phyloP scores from a whole-genome alignment of 768 basidiomycete genomes.

The Boletus rubroflammeus region DNA sequence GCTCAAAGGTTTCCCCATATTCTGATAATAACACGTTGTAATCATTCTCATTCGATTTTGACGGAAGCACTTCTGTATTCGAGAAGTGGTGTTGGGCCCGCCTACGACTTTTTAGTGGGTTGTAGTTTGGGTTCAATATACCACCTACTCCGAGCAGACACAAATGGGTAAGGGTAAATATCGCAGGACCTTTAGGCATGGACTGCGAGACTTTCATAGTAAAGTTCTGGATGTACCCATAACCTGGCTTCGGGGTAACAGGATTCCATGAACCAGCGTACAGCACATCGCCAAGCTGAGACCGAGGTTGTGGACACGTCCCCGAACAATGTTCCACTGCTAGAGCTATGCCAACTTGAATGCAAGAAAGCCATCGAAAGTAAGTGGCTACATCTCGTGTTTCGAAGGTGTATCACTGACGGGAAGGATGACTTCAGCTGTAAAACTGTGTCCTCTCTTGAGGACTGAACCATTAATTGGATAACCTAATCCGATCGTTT shows the following conservation, averaged over 20 bases:
- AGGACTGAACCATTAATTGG: not conserved
- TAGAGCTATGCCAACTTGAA: constrained; percentile 15
- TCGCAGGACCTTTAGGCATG: not conserved
- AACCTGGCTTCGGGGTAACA: not conserved
- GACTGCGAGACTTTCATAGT: not conserved
- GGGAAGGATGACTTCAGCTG: not conserved
- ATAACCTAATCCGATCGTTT: not conserved
- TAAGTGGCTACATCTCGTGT: not conserved
- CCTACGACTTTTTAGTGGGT: not conserved
- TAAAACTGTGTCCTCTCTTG: not conserved
- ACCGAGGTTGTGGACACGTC: not conserved
- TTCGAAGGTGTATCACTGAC: not conserved
- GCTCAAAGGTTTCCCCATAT: not conserved
- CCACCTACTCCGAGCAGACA: not conserved
- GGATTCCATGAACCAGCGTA: not conserved
- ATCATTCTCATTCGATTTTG: not conserved
- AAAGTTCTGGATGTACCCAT: not conserved
- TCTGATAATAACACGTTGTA: not conserved
- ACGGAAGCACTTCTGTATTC: not conserved
- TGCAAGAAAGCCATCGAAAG: constrained; percentile 1
- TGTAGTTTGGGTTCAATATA: not conserved
- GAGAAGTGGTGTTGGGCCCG: not conserved
- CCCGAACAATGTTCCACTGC: not conserved
- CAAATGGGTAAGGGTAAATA: not conserved
- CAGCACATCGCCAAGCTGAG: constrained; percentile 6